Percentiles rank a stretch among this genome's conserved stretches.
These are phyloP conservation scores for Piromyces finnis DNA, from an alignment of 192 early-diverging fungal species.

Conservation along the genomic window DNA sequence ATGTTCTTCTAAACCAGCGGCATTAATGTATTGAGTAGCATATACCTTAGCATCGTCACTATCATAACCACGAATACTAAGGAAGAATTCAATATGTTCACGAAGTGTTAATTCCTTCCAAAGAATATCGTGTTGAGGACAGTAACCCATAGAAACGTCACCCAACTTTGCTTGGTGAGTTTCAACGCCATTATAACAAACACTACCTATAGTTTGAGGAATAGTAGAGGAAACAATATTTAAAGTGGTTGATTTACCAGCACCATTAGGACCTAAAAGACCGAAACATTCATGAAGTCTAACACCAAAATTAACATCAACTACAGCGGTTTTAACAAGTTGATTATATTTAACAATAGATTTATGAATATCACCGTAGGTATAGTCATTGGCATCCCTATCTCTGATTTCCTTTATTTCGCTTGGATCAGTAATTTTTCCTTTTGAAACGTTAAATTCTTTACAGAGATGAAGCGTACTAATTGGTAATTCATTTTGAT, in stretches of 20 bases:
- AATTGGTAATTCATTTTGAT: too few species aligned
- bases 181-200: too few species aligned
- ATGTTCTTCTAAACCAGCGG: constrained; percentile 9
- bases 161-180: too few species aligned
- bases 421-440: too few species aligned
- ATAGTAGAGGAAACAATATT: neutral
- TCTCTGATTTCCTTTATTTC: too few species aligned
- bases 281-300: constrained; percentile 1
- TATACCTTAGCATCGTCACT: constrained; percentile 2
- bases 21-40: constrained; percentile 9
- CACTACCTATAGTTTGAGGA: neutral
- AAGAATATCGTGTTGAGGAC: constrained; percentile 17
- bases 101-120: constrained; percentile 13
- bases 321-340: too few species aligned
- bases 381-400: too few species aligned
- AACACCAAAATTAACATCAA: constrained; percentile 1
- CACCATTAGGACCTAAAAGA: constrained; percentile 4
- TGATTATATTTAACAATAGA: too few species aligned
- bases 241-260: constrained; percentile 4
- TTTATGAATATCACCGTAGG: too few species aligned
- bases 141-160: constrained; percentile 10
- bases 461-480: too few species aligned
- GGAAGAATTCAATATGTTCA: constrained; percentile 19
- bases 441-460: too few species aligned
- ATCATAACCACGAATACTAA: constrained; percentile 16